Evolutionary conservation across 2,329 filamentous ascomycete species (phyloP), one percentile per base, ranked within the genome.

Genomic region (Ophiostoma montium): DNA sequence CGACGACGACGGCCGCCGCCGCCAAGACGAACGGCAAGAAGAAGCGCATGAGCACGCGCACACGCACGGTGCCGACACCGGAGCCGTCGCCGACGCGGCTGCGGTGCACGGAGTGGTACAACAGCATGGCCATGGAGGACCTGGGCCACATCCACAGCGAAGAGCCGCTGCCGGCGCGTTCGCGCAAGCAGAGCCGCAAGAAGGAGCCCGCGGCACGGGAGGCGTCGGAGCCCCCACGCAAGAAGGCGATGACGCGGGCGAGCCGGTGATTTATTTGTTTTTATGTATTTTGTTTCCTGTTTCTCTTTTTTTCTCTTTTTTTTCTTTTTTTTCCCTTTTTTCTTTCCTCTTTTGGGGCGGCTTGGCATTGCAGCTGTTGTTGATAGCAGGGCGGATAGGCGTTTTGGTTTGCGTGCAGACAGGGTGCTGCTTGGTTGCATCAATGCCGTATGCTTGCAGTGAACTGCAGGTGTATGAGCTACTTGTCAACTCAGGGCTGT

Each of bases 61-160:
- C 60, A 15, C 56, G 30, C 30, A 47, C 43, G 12, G 51, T 30
- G 31, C 49, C 74, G 56, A 66, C 72, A 48, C 69, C 70, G 3
- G 67, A 77, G 58, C 60, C 55, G 7, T 63, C 71, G 50, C 68
- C 70, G 3, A 60, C 62, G 3, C 59, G 58, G 44, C 72, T 72
- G 58, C 67, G 74, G 23, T 78, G 75, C 57, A 61, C 74, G 47
- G 62, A 63, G 41, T 78, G 74, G 74, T 62, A 71, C 57, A 80
- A 80, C 53, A 73, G 69, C 21, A 76, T 71, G 60, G 75, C 74
- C 6, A 56, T 76, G 35, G 72, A 77, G 27, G 72, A 78, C 51
- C 57, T 76, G 16, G 76, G 76, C 1, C 74, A 79, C 51, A 60
- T 78, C 33, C 76, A 80, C 59, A 74, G 70, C 53, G 67, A 76